phyloP scores from a whole-genome alignment of 73 alveolate species.

The Blepharisma stoltei region DNA sequence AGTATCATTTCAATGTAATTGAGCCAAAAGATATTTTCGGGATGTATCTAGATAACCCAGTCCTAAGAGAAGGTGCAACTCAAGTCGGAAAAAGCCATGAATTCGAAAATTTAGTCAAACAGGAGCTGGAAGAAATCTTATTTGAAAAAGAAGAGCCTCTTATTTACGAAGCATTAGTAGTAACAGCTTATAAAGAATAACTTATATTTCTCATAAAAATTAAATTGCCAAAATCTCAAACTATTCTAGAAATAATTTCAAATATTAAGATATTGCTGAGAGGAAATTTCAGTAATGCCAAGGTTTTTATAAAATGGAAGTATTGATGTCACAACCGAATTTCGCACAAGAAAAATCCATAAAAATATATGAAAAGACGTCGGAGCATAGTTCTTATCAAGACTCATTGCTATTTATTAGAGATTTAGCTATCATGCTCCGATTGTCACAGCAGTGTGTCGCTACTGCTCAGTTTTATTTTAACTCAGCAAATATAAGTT shows the following conservation, averaged over 20 bases:
- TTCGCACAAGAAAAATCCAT: no score
- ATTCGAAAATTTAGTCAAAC: background rate
- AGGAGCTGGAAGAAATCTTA: background rate
- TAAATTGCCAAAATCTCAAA: no score
- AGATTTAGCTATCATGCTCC: no score
- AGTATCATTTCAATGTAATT: slow-evolving; percentile 13
- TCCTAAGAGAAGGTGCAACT: background rate
- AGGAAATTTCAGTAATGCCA: no score
- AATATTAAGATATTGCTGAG: no score
- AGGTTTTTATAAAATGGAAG: no score
- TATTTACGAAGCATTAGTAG: background rate
- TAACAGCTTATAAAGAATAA: background rate
- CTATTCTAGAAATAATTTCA: no score
- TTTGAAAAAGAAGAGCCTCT: slow-evolving; percentile 19
- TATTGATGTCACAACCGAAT: no score
- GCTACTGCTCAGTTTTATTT: background rate
- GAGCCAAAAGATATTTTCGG: background rate
- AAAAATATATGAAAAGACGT: no score
- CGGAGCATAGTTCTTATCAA: no score
- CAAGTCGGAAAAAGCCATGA: background rate
- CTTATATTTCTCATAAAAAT: no score
- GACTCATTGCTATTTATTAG: no score
- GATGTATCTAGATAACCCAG: slow-evolving; percentile 11
- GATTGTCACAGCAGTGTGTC: background rate
- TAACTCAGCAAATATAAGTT: background rate